These are phyloP conservation scores for Fraxinus angustifolia DNA, from an alignment of 305 asterid genomes.

Conservation along the genomic window DNA sequence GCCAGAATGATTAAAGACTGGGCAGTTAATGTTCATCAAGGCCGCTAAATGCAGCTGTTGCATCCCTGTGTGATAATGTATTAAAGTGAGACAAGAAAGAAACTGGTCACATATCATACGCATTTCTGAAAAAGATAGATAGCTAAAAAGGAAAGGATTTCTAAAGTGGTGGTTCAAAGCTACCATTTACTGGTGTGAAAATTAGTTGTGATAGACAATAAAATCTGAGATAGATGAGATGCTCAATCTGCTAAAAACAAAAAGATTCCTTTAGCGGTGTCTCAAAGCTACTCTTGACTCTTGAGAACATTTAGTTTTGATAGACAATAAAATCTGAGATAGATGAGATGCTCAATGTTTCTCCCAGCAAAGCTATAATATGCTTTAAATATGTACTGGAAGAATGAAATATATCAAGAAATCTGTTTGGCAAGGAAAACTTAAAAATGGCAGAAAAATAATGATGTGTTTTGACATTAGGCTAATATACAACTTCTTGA, in stretches of 20 bases:
- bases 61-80: not conserved
- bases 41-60: slow-evolving; percentile 14
- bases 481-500: not conserved
- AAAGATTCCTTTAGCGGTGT: not conserved
- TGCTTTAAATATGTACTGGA: slow-evolving; percentile 3
- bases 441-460: not conserved
- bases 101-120: not conserved
- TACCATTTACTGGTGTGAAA: not conserved
- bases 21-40: slow-evolving; percentile 19
- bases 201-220: not conserved
- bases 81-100: not conserved
- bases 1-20: not conserved
- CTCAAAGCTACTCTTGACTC: slow-evolving; percentile 12
- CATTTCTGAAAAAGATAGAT: not conserved
- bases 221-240: not conserved
- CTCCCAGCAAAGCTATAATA: not conserved
- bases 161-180: not conserved
- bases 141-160: not conserved
- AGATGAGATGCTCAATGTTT: not conserved
- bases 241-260: not conserved
- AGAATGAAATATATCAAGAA: slow-evolving; percentile 9
- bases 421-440: not conserved
- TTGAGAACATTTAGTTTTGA: slow-evolving; percentile 2
- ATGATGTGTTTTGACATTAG: not conserved
- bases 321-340: not conserved